These are phyloP conservation scores for Puccinia novopanici DNA, from an alignment of 1,284 basidiomycete genomes.

Conservation along the genomic window DNA sequence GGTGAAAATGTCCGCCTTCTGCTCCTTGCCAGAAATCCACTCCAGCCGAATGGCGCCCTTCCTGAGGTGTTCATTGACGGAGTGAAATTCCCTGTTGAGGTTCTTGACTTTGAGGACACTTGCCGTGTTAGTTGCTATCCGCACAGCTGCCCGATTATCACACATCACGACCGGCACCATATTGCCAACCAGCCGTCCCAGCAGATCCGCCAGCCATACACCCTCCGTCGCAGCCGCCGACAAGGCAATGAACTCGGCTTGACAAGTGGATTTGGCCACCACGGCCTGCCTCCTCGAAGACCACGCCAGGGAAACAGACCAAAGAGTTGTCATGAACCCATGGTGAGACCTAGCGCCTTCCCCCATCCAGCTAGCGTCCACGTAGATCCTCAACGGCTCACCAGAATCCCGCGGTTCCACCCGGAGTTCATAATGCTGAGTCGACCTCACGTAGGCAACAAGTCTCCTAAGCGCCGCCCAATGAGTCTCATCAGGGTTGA, in stretches of 20 bases:
- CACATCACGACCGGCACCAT: not conserved
- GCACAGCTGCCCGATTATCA: slow-evolving; percentile 1
- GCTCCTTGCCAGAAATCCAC: not conserved
- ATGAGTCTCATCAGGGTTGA: not conserved
- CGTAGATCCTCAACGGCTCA: not conserved
- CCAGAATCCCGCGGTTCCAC: not conserved
- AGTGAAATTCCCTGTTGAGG: slow-evolving; percentile 14
- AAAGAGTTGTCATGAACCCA: not conserved
- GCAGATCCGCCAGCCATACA: not conserved
- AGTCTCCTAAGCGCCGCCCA: not conserved
- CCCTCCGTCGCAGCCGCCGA: not conserved
- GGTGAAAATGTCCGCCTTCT: not conserved
- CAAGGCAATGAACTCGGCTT: no score
- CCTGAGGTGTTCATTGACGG: not conserved
- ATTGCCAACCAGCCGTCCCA: not conserved
- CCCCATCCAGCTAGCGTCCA: no score
- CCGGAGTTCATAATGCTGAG: not conserved
- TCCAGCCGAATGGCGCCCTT: not conserved
- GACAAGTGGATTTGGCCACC: not conserved
- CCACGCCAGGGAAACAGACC: not conserved
- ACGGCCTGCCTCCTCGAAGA: not conserved
- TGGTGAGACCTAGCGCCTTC: no score
- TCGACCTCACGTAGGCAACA: not conserved
- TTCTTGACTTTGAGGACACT: not conserved
- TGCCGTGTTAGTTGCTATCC: not conserved